Evolutionary conservation across 345 rosid genomes (phyloP), one percentile per base, ranked within the genome.

Genomic region (Aurinia saxatilis): DNA sequence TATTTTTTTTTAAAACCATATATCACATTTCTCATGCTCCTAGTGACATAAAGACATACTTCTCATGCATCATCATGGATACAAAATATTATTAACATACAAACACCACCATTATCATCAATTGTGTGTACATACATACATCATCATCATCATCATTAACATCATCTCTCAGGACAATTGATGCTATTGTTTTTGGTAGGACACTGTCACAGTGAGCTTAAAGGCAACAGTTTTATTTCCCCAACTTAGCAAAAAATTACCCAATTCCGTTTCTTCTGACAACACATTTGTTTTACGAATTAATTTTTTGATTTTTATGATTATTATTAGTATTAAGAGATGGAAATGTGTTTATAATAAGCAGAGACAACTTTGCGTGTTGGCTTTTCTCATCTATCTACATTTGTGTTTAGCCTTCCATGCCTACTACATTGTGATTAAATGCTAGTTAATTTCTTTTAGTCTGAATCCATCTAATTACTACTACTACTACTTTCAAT

Each of bases 201-300:
- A 66, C 68, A 61, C 31, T 47, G 68, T 37, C 30, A 21, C 64
- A 62, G 68, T 54, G 68, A 53, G 63, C 50, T 44, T 55, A 63
- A 70, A 60, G 65, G 23, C 46, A 56, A 63, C 53, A 39, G 51
- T 58, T 70, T 70, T 56, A 29, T 55, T 56, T 63, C 49, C 74
- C 52, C 6, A 37, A 69, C 19, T 69, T 61, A 55, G 42, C 57
- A 48, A 56, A 56, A 48, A 56, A 56, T 53, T 56, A 47, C 57
- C 64, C 30, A 61, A 61, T n/a, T 54, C 68, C 63, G 68, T 70
- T 60, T 70, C 49, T 37, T 62, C 74, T 62, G 74, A 70, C 63
- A 62, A 42, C 44, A 67, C 66, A 58, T 50, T 6, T 37, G 60
- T 68, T 60, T 60, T 52, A 46, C 66, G 46, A 59, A 27, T 27